Base-by-base conservation (phyloP, 1,284 basidiomycete genomes). In the Cutaneotrichosporon cutaneum region DNA sequence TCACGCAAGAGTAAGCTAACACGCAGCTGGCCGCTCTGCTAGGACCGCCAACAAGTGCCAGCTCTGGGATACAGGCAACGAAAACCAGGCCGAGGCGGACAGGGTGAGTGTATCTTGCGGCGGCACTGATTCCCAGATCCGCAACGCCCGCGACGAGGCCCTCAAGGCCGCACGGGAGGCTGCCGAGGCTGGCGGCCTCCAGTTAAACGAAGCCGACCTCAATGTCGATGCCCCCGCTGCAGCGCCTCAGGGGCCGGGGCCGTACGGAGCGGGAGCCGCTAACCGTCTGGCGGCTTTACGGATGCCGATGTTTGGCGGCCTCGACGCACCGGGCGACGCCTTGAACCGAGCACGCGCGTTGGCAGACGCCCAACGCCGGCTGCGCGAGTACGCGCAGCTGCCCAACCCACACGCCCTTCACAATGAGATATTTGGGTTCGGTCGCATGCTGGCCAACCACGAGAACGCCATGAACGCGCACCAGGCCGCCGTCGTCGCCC, bases 41-140 rank as follows among this genome's bases (percentile, higher is more conserved):
- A 21, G 14, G 18, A 27, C 14, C 4, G 22, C 71, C 61, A 66
- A 84, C 10, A 72, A 87, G 74, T 92, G 90, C 63, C 72, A 76
- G 1, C 79, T 92, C 2, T 92, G 88, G 88, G 90, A 92, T 61
- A 36, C 54, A 21, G 30, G 33, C 2, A 39, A 70, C 42, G 64
- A 70, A 58, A 52, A 68, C n/a, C 33, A 56, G 11, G 50, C 53
- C 16, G 70, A 73, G 21, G 63, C 55, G 11, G 82, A 85, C 56
- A 88, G 90, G 79, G 88, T 88, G 65, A 54, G 80, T 74, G 21
- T n/a, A 18, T n/a, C 26, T 48, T 10, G 39, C 39, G 18, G 8
- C 39, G 18, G 18, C 7, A n/a, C 52, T 53, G 33, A 53, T n/a
- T n/a, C 9, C 44, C 63, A 90, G 88, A 86, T 90, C n/a, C 82